phyloP scores from a whole-genome alignment of 2,329 filamentous ascomycete species.

The Trichophyton rubrum region DNA sequence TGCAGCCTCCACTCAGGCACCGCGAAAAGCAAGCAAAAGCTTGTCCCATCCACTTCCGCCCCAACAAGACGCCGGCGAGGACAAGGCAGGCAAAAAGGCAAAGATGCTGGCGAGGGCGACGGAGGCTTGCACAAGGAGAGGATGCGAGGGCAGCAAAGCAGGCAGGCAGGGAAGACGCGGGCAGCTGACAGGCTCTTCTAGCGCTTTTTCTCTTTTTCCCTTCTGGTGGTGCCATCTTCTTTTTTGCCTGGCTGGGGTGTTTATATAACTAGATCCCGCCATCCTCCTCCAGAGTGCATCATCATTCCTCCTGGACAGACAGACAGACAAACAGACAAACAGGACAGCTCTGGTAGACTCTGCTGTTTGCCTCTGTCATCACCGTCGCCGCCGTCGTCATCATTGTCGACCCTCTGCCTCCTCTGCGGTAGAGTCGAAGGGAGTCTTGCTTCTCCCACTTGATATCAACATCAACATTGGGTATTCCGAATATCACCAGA shows the following conservation, averaged over 20 bases:
- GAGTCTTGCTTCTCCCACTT: background rate
- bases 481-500: background rate
- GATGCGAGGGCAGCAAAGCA: too few species aligned
- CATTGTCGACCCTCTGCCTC: too few species aligned
- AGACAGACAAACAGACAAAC: too few species aligned
- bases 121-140: too few species aligned
- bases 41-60: background rate
- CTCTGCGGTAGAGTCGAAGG: background rate
- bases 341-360: too few species aligned
- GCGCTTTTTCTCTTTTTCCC: background rate
- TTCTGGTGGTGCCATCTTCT: background rate
- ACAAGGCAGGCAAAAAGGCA: background rate
- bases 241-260: background rate
- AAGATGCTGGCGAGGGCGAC: too few species aligned
- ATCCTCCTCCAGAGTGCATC: background rate
- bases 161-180: background rate
- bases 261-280: background rate
- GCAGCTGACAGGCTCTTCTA: background rate
- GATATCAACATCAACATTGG: background rate
- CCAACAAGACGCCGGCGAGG: background rate
- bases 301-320: background rate
- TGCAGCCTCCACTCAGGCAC: background rate
- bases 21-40: background rate
- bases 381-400: too few species aligned
- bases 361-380: too few species aligned